Base-by-base conservation (phyloP, 1,284 basidiomycete species). In the Cutaneotrichosporon daszewskae region DNA sequence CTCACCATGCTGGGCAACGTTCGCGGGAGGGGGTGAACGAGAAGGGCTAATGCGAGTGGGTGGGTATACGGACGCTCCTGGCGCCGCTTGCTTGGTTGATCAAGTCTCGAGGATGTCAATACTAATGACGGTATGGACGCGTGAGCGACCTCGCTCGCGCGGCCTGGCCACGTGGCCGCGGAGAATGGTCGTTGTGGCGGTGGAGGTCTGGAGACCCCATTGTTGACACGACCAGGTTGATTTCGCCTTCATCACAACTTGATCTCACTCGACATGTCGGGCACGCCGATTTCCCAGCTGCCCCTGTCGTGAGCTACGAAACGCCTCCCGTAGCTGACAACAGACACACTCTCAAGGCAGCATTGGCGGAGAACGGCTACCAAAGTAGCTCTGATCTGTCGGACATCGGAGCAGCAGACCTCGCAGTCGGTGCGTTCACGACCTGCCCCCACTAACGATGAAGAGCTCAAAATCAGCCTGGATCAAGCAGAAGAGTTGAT, bases 341-440 rank as follows among this genome's bases (percentile, higher is more conserved):
- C 34, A 62, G 58, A 4, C 60, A 57, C 29, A 53, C 57, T 27
- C 38, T 68, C 32, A 62, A 60, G 33, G 22, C 40, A 2, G 58
- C 60, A 5, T 55, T 71, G 4, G n/a, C 38, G 17, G 60, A 60
- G 40, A 63, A 64, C 18, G 62, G 62, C 3, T 71, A 69, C 47
- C 45, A 38, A 24, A 55, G 40, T 1, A 27, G 61, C 9, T 48
- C 22, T 1, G 66, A 71, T 33, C 37, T 71, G 1, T 22, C 42
- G 9, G 25, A 25, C 13, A 33, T 57, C 1, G 28, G 43, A 5
- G 47, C 54, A 0, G 28, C 36, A 1, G 69, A 69, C 28, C 47
- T 71, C 2, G 53, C 55, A 3, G 23, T 47, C 5, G 68, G 68
- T 70, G n/a, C 22, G 60, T 43, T 16, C 14, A 27, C 20, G 3